A percentile compares a stretch with the other conserved stretches of the same genome.
These are phyloP conservation scores for Blastobotrys peoriensis DNA, from an alignment of 805 yeast species.

Conservation along the genomic window DNA sequence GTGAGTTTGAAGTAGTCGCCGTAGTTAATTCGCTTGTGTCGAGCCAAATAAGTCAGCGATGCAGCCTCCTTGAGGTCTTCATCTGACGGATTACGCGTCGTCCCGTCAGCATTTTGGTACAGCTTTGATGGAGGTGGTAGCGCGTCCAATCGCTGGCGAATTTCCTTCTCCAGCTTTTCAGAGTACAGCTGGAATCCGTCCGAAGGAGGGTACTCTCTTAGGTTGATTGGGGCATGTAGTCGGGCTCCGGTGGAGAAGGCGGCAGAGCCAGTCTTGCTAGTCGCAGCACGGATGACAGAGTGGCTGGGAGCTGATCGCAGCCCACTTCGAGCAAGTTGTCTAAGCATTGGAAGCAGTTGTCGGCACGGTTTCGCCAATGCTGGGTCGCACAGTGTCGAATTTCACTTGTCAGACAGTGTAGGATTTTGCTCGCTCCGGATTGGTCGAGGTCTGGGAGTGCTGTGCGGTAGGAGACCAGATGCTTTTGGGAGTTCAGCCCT, in stretches of 20 bases:
- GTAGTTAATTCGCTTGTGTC: constrained; percentile 48
- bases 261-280: too few relatives aligned
- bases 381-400: too few relatives aligned
- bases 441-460: too few relatives aligned
- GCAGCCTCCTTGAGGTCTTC: constrained; percentile 64
- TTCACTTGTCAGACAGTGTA: background rate
- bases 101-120: constrained; percentile 70
- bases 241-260: background rate
- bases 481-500: too few relatives aligned
- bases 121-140: constrained; percentile 61
- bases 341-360: too few relatives aligned
- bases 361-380: too few relatives aligned
- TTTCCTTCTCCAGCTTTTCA: constrained; percentile 34
- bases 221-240: constrained; percentile 13
- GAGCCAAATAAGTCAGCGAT: constrained; percentile 56
- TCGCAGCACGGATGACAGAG: background rate
- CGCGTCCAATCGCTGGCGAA: constrained; percentile 53
- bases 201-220: constrained; percentile 19
- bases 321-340: background rate
- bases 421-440: background rate
- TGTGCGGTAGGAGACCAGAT: too few relatives aligned
- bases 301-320: background rate
- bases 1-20: constrained; percentile 44
- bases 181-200: constrained; percentile 17
- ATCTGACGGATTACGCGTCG: constrained; percentile 64